These are phyloP conservation scores for Tephrocybe sp. DNA, from an alignment of 768 basidiomycete species.

Conservation along the genomic window DNA sequence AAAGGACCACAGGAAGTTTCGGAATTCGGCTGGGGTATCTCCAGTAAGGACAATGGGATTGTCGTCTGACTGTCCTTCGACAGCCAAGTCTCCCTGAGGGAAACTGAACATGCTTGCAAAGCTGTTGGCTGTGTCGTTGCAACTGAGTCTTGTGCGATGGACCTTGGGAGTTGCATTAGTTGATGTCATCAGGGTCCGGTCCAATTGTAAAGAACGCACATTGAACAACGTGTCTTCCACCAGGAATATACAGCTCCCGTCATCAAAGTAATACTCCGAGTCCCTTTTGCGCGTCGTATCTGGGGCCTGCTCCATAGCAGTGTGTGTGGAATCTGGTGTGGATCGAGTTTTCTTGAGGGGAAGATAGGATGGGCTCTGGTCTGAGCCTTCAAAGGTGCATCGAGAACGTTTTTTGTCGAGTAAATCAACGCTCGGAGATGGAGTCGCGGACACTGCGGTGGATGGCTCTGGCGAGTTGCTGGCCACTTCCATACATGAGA, in stretches of 20 bases:
- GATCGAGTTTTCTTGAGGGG: not conserved
- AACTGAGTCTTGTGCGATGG: constrained; percentile 59
- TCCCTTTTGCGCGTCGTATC: constrained; percentile 33
- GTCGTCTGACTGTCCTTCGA: constrained; percentile 62
- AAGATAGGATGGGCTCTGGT: constrained; percentile 9
- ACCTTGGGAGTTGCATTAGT: constrained; percentile 37
- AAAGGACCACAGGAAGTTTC: constrained; percentile 72
- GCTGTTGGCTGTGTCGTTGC: constrained; percentile 59
- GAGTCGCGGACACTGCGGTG: constrained; percentile 3
- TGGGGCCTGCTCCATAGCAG: constrained; percentile 14
- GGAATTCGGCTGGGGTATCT: constrained; percentile 64
- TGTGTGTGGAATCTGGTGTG: constrained; percentile 7
- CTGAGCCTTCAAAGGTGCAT: constrained; percentile 2
- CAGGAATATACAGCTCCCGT: constrained; percentile 66
- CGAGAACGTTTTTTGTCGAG: constrained; percentile 8
- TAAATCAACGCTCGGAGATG: not conserved
- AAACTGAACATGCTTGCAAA: constrained; percentile 67
- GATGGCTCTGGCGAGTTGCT: constrained; percentile 1
- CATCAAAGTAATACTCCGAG: constrained; percentile 57
- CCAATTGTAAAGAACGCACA: constrained; percentile 33
- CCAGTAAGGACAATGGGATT: constrained; percentile 63
- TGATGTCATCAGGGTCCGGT: constrained; percentile 2
- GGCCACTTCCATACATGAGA: constrained; percentile 1
- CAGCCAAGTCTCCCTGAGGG: constrained; percentile 49
- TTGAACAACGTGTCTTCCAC: constrained; percentile 69